Evolutionary conservation across 768 basidiomycete species (phyloP), one percentile per base, ranked within the genome.

Genomic region (Mycena indigotica): DNA sequence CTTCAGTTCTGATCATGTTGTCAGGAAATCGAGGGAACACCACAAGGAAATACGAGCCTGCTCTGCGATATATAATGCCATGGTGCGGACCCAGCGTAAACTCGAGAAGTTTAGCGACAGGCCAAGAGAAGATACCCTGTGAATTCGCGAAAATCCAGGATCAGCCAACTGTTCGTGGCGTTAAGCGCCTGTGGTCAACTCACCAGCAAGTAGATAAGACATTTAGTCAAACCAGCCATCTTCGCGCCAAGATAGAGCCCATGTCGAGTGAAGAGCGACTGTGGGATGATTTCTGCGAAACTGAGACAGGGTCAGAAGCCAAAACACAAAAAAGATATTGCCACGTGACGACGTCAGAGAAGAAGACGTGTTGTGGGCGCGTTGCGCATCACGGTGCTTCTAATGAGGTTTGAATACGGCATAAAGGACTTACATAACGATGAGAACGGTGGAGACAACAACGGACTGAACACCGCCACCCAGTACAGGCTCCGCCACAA

Each of bases 211-310:
- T 84, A 89, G 3, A 95, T 88, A 30, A 95, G 72, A 29, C 81
- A 62, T 32, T 78, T 82, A 1, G 89, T 88, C 39, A 88, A 80
- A 1, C 79, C 77, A 0, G 88, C 93, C 88, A 92, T 90, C 67
- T 91, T 90, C 8, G 93, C 91, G 30, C 93, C 93, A 45, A 96
- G 82, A 64, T 88, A 91, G 4, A 95, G 81, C 21, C 94, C 94
- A 76, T 93, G 88, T 32, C 93, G 88, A 21, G 91, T 91, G 71
- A 91, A 96, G n/a, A 95, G 76, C 1, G 91, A 91, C 67, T 96
- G 93, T 0, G 93, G 93, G 60, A 95, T 95, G 61, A 95, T 92
- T 74, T 95, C 93, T 24, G 93, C 77, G 69, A 95, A 95, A 57
- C 92, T 95, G 65, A 32, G 55, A 38, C 32, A 48, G 35, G 53